Evolutionary conservation across 208 protist species (phyloP), one percentile per base, ranked within the genome.

Genomic region (Naegleria gruberi): DNA sequence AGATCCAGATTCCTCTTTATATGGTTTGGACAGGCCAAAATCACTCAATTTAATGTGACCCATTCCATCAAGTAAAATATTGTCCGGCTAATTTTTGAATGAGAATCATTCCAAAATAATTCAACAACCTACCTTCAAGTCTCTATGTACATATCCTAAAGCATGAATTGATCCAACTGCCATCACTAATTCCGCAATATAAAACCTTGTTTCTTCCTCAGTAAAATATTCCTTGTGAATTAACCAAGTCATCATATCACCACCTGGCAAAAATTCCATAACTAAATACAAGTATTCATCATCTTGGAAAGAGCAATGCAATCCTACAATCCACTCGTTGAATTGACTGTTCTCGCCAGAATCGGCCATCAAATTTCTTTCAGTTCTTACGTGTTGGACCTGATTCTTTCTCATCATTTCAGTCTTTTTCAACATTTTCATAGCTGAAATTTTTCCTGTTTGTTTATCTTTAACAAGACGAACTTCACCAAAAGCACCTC

Each of bases 31-130:
- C 8, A 99, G 94, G 0, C 98, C 98, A 94, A 99, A 99, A 92
- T 99, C 97, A 55, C 95, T 96, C n/a, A 99, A 93, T 91, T 99
- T 98, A 40, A 99, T 97, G 93, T 99, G 98, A 0, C 98, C 98
- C 51, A 95, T 92, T 0, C 90, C 90, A 74, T 97, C 97, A 26
- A 99, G 94, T n/a, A 99, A 96, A 45, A 99, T 95, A 92, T 99
- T 99, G 92, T 99, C 98, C 0, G 98, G 98, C 89, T 99, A 92
- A 99, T 97, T 93, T 99, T 98, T 81, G 97, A 95, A 90, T 97
- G 95, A 0, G 96, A 95, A 93, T 96, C 97, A 74, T 94, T 93
- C 95, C 97, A 45, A 5, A 43, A 19, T 19, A 19, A 45, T 45
- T 84, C 42, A 45, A 10, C 15, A 4, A 65, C 51, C 6, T 65